Evolutionary conservation across 441 rosid species (phyloP).

Genomic region (Breynia disticha): DNA sequence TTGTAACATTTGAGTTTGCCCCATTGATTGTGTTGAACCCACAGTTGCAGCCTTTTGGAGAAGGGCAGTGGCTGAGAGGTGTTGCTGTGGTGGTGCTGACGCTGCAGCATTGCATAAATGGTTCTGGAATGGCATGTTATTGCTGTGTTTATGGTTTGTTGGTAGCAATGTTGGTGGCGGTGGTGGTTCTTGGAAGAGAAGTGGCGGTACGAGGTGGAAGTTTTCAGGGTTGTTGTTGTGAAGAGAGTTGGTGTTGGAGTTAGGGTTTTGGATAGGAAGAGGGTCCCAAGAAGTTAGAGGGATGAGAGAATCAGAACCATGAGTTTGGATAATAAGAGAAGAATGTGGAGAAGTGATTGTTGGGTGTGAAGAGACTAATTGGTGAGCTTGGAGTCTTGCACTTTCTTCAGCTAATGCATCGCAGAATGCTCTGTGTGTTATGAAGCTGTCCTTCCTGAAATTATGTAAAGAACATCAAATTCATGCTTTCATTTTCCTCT

Average conservation of each 20-base stretch:
- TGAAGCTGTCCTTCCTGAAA: conserved; percentile 87
- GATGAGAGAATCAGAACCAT: conserved; percentile 14
- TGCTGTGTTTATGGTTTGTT: background rate
- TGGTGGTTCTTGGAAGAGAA: no score
- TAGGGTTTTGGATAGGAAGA: conserved; percentile 35
- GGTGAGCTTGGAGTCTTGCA: conserved; percentile 54
- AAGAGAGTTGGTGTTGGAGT: conserved; percentile 23
- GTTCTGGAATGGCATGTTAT: conserved; percentile 1
- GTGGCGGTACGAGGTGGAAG: conserved; percentile 20
- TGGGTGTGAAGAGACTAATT: conserved; percentile 12
- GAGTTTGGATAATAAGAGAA: background rate
- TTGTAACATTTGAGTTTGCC: conserved; percentile 27
- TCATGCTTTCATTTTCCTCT: no score
- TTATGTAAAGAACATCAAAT: background rate
- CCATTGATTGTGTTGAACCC: conserved; percentile 36
- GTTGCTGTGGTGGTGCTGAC: conserved; percentile 25
- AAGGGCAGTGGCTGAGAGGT: conserved; percentile 84
- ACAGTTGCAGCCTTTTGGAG: conserved; percentile 76
- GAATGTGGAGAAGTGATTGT: background rate
- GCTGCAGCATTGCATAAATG: conserved; percentile 8
- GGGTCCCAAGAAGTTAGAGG: conserved; percentile 24
- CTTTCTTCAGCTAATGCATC: conserved; percentile 93
- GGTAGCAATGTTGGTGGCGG: background rate
- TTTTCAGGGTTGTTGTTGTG: conserved; percentile 32
- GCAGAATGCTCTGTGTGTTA: conserved; percentile 91